A percentile compares a stretch with the other conserved stretches of the same genome.
Evolutionary conservation across 352 stramenopile genomes (phyloP).

Genomic region (Pythium dissimile): DNA sequence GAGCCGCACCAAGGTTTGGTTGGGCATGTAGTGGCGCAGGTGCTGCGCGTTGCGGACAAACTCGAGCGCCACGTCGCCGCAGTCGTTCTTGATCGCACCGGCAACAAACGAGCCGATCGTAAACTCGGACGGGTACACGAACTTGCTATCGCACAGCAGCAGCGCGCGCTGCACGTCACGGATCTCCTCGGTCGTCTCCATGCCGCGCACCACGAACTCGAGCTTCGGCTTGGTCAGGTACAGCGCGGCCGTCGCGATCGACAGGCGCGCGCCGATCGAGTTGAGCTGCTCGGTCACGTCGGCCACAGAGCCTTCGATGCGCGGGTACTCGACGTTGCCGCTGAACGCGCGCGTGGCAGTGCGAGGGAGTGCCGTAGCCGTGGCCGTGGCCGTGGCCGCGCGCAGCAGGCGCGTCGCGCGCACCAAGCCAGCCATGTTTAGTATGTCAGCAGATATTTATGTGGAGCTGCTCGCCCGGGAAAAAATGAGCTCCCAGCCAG

Average conservation of each 20-base stretch:
- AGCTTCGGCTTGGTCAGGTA: slow-evolving; percentile 84
- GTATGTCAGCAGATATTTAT: neutral
- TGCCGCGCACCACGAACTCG: slow-evolving; percentile 78
- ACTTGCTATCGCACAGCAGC: slow-evolving; percentile 76
- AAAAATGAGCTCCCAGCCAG: slow-evolving; percentile 2
- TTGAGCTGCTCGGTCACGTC: slow-evolving; percentile 71
- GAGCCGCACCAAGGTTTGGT: slow-evolving; percentile 72
- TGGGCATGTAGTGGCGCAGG: slow-evolving; percentile 73
- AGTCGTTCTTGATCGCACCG: slow-evolving; percentile 56
- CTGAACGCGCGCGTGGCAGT: slow-evolving; percentile 50
- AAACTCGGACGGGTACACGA: slow-evolving; percentile 64
- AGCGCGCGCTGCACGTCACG: slow-evolving; percentile 64
- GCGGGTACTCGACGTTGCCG: slow-evolving; percentile 80
- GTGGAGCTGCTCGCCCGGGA: neutral
- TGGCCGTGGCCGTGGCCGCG: neutral
- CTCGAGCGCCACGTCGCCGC: slow-evolving; percentile 59
- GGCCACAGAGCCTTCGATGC: slow-evolving; percentile 65
- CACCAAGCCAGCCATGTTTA: slow-evolving; percentile 3
- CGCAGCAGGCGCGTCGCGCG: neutral
- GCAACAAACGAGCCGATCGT: slow-evolving; percentile 62
- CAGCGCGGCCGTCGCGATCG: slow-evolving; percentile 69
- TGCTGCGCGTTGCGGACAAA: slow-evolving; percentile 70
- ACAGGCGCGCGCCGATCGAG: slow-evolving; percentile 68
- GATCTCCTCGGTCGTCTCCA: slow-evolving; percentile 72
- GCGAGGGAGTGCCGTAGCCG: neutral